Evolutionary conservation across 805 yeast species (phyloP).

Genomic region (Pachysolen tannophilus): DNA sequence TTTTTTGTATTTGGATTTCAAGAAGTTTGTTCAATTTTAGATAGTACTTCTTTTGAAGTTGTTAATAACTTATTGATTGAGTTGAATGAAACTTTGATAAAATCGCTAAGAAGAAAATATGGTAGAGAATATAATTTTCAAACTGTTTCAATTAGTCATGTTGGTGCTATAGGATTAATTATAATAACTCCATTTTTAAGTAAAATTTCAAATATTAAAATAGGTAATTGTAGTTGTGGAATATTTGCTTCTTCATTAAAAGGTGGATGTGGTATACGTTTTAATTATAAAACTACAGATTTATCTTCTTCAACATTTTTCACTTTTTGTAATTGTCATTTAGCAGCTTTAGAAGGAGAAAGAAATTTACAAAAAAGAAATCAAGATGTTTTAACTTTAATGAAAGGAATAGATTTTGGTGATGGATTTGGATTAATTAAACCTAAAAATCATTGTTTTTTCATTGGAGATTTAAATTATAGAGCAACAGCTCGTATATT

Average conservation of each 20-base stretch:
- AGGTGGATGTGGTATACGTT: slow-evolving; percentile 62
- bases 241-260: slow-evolving; percentile 54
- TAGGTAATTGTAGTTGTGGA: slow-evolving; percentile 45
- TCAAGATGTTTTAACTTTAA: slow-evolving; percentile 38
- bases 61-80: slow-evolving; percentile 30
- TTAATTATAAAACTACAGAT: slow-evolving; percentile 23
- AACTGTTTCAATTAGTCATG: slow-evolving; percentile 32
- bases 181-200: slow-evolving; percentile 34
- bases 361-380: slow-evolving; percentile 40
- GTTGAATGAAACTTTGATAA: slow-evolving; percentile 27
- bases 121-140: slow-evolving; percentile 26
- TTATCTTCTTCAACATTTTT: slow-evolving; percentile 28
- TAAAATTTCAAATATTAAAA: slow-evolving; percentile 19
- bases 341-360: slow-evolving; percentile 73
- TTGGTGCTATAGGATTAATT: slow-evolving; percentile 53
- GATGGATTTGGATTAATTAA: slow-evolving; percentile 47
- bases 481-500: slow-evolving; percentile 34
- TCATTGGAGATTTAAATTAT: slow-evolving; percentile 85
- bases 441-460: slow-evolving; percentile 50
- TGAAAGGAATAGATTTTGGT: slow-evolving; percentile 47
- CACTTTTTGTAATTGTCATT: slow-evolving; percentile 65
- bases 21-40: slow-evolving; percentile 50
- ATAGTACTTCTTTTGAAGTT: slow-evolving; percentile 35
- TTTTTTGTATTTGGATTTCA: slow-evolving; percentile 59
- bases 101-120: slow-evolving; percentile 27